A percentile compares a stretch with the other conserved stretches of the same genome.
phyloP scores from a whole-genome alignment of 495 filamentous ascomycete species.

The Letharia lupina region DNA sequence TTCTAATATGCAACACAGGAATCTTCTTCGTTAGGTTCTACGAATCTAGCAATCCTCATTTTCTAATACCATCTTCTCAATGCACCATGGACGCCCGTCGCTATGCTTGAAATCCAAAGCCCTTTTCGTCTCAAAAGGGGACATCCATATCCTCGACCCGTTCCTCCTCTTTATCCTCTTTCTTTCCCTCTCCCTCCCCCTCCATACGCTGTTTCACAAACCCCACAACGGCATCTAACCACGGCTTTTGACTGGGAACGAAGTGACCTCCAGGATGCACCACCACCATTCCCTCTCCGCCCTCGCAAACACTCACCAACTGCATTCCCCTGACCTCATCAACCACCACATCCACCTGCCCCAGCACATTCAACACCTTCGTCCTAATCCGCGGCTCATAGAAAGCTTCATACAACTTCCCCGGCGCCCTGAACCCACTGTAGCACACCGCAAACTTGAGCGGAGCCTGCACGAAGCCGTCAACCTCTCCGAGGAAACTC shows the following conservation, averaged over 20 bases:
- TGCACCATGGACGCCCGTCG: background rate
- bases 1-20: background rate
- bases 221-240: conserved; percentile 60
- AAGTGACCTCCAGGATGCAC: conserved; percentile 92
- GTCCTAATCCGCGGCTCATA: conserved; percentile 72
- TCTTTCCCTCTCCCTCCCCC: conserved; percentile 31
- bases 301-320: conserved; percentile 59
- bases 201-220: conserved; percentile 62
- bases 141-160: conserved; percentile 59
- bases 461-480: conserved; percentile 43
- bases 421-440: conserved; percentile 66
- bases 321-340: conserved; percentile 59
- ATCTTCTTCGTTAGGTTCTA: background rate
- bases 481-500: conserved; percentile 37
- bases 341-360: conserved; percentile 81
- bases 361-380: conserved; percentile 73
- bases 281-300: conserved; percentile 53
- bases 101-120: background rate
- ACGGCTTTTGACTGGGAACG: conserved; percentile 72
- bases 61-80: background rate
- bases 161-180: conserved; percentile 42
- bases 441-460: conserved; percentile 76
- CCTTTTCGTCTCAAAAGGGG: conserved; percentile 41
- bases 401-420: conserved; percentile 52
- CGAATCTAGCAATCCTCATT: background rate